Evolutionary conservation across 306 rosid species (phyloP).

Genomic region (Ochetophila trinervis): DNA sequence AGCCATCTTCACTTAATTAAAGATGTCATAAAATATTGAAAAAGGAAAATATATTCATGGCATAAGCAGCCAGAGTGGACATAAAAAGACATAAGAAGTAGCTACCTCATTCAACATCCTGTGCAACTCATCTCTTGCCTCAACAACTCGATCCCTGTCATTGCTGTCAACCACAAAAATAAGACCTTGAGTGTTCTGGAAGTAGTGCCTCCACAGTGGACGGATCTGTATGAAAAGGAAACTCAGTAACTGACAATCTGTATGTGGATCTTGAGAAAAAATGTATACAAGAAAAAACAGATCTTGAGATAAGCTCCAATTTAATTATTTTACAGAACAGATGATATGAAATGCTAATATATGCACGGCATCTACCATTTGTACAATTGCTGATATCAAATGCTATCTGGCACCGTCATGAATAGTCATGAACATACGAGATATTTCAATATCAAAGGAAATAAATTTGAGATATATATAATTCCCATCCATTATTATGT

Average conservation of each 20-base stretch:
- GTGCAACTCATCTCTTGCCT: constrained; percentile 98
- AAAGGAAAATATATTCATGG: not conserved
- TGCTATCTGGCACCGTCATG: too few relatives aligned
- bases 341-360: not conserved
- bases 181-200: constrained; percentile 98
- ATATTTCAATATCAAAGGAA: too few relatives aligned
- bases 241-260: constrained; percentile 14
- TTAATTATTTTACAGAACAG: not conserved
- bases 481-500: too few relatives aligned
- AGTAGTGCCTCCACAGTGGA: constrained; percentile 98
- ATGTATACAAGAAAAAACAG: not conserved
- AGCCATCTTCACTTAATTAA: not conserved
- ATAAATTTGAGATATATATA: too few relatives aligned
- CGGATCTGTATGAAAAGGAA: constrained; percentile 58
- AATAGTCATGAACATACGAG: too few relatives aligned
- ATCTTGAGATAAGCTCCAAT: not conserved
- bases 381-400: too few relatives aligned
- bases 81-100: constrained; percentile 9
- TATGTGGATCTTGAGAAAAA: constrained; percentile 5
- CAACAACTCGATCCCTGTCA: constrained; percentile 90
- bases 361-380: not conserved
- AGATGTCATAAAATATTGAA: not conserved
- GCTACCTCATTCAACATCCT: constrained; percentile 96
- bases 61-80: constrained; percentile 1
- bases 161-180: constrained; percentile 98